Conservation (phyloP, 352 stramenopile genomes). For the Hyaloperonospora brassicae region DNA sequence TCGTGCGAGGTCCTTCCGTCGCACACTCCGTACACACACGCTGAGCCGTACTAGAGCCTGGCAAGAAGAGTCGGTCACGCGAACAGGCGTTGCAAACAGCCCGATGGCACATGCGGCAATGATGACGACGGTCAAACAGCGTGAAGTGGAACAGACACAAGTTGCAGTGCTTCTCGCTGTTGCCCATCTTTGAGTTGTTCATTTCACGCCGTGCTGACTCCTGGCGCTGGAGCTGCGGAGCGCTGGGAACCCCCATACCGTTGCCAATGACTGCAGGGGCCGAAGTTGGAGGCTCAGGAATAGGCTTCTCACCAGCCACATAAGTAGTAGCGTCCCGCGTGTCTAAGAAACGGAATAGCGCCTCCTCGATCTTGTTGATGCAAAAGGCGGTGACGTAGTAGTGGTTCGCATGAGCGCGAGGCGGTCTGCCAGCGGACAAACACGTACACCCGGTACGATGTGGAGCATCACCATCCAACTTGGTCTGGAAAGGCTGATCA, state of each 20-base stretch:
- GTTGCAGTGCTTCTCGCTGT: conserved; percentile 86
- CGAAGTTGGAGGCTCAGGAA: conserved; percentile 52
- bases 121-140: conserved; percentile 83
- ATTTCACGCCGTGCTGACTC: conserved; percentile 42
- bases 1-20: conserved; percentile 65
- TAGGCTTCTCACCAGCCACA: conserved; percentile 60
- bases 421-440: conserved; percentile 60
- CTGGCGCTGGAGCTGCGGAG: conserved; percentile 48
- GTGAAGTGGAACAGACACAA: conserved; percentile 87
- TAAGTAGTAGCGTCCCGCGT: conserved; percentile 73
- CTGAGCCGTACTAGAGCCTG: conserved; percentile 75
- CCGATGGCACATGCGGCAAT: conserved; percentile 85
- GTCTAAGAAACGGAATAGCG: conserved; percentile 76
- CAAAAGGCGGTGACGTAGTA: conserved; percentile 86
- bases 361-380: conserved; percentile 84
- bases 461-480: conserved; percentile 67
- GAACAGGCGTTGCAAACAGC: conserved; percentile 85
- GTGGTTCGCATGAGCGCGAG: conserved; percentile 68
- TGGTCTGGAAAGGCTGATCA: conserved; percentile 64
- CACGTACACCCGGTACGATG: conserved; percentile 81
- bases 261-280: conserved; percentile 30
- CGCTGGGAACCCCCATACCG: conserved; percentile 2
- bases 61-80: conserved; percentile 75
- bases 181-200: conserved; percentile 52
- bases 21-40: conserved; percentile 85